Evolutionary conservation across 2,329 filamentous ascomycete species (phyloP), one percentile per base, ranked within the genome.

Genomic region (Hypoxylon sp.): DNA sequence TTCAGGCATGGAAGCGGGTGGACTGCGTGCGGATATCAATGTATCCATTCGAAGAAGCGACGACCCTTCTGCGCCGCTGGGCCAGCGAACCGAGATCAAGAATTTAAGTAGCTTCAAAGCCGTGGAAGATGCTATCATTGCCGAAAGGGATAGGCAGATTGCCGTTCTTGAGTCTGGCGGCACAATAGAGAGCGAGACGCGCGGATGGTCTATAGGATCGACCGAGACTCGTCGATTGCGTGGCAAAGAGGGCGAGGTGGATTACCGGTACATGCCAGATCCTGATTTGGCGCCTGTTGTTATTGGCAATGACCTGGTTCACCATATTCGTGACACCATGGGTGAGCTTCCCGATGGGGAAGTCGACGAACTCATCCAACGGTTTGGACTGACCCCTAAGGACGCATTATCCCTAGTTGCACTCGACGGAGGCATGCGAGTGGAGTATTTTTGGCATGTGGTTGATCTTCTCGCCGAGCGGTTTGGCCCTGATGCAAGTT

Each of bases 201-300:
- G 94, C 49, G 93, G 94, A 4, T 99, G 92, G 91, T 89, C 90
- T 1, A 80, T 96, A 16, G 91, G 91, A 2, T 87, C 85, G 57
- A 91, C 84, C 3, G 87, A 91, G 68, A 97, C 94, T 3, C 85
- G 84, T 51, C 82, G 88, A 29, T 75, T 99, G 31, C 83, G 94
- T 64, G 91, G 91, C 17, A 99, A 99, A 70, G 94, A 97, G 70
- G 94, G 94, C 36, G 93, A 96, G 67, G 91, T 97, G 4, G 94
- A 99, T 71, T 99, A 99, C 71, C 82, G 94, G 30, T 99, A 99
- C 68, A 97, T 99, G 93, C 93, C 94, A 0, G 94, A 99, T 69
- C 90, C 94, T 4, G 94, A 99, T 67, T 78, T 99, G 9, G 81
- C 83, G 0, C 91, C 94, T 1, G 77, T 99, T 1, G 68, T 91